These are phyloP conservation scores for Trametes versicolor DNA, from an alignment of 1,284 basidiomycete genomes.

Conservation along the genomic window DNA sequence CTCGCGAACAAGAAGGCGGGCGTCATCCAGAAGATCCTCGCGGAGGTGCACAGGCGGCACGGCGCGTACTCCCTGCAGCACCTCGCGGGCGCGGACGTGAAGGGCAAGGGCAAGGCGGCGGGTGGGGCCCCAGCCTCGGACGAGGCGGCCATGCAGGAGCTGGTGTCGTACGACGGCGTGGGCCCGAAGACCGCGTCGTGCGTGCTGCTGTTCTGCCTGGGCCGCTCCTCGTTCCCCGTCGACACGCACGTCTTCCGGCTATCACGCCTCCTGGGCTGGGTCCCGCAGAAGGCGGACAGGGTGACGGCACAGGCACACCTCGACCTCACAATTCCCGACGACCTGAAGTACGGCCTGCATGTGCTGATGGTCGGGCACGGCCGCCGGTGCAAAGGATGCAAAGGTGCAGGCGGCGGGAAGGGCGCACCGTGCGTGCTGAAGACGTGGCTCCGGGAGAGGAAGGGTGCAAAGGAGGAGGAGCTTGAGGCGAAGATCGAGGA, in stretches of 20 bases:
- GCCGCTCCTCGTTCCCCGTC: slow-evolving; percentile 78
- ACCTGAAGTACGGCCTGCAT: slow-evolving; percentile 78
- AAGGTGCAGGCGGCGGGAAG: slow-evolving; percentile 42
- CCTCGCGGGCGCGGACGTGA: slow-evolving; percentile 50
- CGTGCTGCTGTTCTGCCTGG: slow-evolving; percentile 81
- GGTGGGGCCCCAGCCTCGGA: slow-evolving; percentile 47
- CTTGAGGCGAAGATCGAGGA: slow-evolving; percentile 33
- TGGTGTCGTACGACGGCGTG: slow-evolving; percentile 75
- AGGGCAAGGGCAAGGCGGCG: slow-evolving; percentile 21
- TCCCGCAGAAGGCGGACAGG: slow-evolving; percentile 69
- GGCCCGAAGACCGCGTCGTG: slow-evolving; percentile 86
- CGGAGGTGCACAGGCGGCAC: slow-evolving; percentile 61
- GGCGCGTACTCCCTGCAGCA: slow-evolving; percentile 66
- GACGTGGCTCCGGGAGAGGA: slow-evolving; percentile 42
- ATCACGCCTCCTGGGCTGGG: slow-evolving; percentile 74
- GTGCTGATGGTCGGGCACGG: slow-evolving; percentile 78
- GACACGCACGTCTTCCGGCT: slow-evolving; percentile 81
- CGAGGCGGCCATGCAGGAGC: slow-evolving; percentile 73
- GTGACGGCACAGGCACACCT: slow-evolving; percentile 78
- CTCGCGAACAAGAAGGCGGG: slow-evolving; percentile 79
- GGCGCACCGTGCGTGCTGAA: slow-evolving; percentile 44
- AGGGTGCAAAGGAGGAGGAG: slow-evolving; percentile 37
- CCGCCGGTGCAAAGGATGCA: slow-evolving; percentile 63
- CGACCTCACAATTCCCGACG: slow-evolving; percentile 67
- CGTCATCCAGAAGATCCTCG: slow-evolving; percentile 69